Evolutionary conservation across 345 rosid genomes (phyloP).

Genomic region (Orychophragmus violaceus): DNA sequence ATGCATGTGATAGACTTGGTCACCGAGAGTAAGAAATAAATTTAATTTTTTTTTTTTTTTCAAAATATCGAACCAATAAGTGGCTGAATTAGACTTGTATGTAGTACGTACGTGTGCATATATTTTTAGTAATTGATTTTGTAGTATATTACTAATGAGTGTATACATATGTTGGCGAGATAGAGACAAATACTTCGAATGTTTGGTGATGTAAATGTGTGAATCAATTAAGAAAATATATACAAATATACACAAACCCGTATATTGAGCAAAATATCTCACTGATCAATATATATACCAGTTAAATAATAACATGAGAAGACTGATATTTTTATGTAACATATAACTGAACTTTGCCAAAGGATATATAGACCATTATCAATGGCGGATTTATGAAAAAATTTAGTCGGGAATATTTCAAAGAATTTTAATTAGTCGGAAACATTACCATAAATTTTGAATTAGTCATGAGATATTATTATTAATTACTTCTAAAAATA

Average conservation of each 20-base stretch:
- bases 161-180: conserved; percentile 16
- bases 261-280: background rate
- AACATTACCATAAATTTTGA: too few species aligned
- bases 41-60: background rate
- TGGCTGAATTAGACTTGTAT: conserved; percentile 15
- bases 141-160: conserved; percentile 1
- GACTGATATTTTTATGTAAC: background rate
- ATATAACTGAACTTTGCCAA: background rate
- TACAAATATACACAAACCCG: background rate
- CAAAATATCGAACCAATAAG: background rate
- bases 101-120: background rate
- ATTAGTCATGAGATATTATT: too few species aligned
- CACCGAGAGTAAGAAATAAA: background rate
- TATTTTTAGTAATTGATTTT: background rate
- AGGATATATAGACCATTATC: background rate
- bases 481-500: too few species aligned
- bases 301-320: background rate
- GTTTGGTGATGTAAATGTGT: conserved; percentile 26
- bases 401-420: too few species aligned
- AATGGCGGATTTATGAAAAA: background rate
- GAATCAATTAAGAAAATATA: background rate
- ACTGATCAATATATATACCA: background rate
- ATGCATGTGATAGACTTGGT: conserved; percentile 29
- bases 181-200: conserved; percentile 27
- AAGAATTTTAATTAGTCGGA: too few species aligned